phyloP scores from a whole-genome alignment of 305 asterid species.

The Stenogyne calaminthoides region DNA sequence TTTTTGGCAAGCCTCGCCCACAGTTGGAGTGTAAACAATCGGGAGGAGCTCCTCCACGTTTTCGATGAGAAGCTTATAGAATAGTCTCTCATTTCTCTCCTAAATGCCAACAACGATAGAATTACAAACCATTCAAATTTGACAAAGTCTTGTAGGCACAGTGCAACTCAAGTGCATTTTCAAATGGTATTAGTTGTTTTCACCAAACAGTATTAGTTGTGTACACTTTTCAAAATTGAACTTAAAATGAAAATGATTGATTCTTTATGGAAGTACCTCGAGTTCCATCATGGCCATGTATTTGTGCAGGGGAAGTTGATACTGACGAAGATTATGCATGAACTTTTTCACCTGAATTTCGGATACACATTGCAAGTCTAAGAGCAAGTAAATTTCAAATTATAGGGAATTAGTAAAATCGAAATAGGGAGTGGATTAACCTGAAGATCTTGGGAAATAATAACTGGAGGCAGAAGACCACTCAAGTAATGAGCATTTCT shows the following conservation, averaged over 20 bases:
- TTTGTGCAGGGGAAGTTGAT: conserved; percentile 75
- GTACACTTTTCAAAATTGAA: too few species aligned
- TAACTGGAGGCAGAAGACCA: conserved; percentile 79
- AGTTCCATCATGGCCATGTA: conserved; percentile 88
- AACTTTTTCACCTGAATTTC: conserved; percentile 67
- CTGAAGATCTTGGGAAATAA: conserved; percentile 76
- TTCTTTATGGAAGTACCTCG: conserved; percentile 46
- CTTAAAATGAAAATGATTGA: background rate
- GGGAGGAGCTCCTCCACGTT: conserved; percentile 91
- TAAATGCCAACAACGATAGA: conserved; percentile 28
- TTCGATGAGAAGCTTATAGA: conserved; percentile 84
- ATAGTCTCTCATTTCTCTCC: conserved; percentile 87
- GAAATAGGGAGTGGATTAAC: conserved; percentile 26
- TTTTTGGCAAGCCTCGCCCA: conserved; percentile 74
- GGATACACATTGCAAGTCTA: background rate
- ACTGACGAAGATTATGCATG: conserved; percentile 65
- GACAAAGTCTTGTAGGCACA: too few species aligned
- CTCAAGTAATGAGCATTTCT: conserved; percentile 86
- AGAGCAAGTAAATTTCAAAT: background rate
- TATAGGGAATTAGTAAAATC: background rate
- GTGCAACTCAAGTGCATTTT: too few species aligned
- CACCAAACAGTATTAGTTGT: too few species aligned
- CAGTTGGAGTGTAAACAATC: conserved; percentile 79
- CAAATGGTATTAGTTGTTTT: too few species aligned
- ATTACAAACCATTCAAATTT: background rate